Base-by-base conservation (phyloP, 345 rosid genomes). In the Hypericum perforatum region DNA sequence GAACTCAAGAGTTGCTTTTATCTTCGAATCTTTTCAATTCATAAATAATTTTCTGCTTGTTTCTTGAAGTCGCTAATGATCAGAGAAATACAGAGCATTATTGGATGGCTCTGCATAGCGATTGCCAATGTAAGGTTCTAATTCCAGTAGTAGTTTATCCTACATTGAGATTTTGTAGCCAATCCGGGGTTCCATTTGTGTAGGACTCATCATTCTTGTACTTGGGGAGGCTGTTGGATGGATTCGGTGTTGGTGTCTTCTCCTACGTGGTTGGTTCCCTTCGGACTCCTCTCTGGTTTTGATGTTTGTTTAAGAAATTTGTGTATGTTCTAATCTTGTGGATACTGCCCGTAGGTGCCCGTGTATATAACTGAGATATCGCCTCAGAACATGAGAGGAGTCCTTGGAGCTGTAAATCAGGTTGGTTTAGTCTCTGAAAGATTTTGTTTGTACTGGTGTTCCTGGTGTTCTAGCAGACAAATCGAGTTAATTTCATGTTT, bases 71-170 rank as follows among this genome's bases (percentile, higher is more conserved):
- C 55, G 5, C 39, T 52, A 6, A 52, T 52, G 55, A 52, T 52
- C 12, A 42, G 41, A 15, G 55, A 41, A 32, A 52, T 52, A 11
- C 55, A 41, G 5, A 52, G 38, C 39, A 38, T 52, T 11, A 52
- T 52, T n/a, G 55, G 55, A n/a, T 52, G 55, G 55, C 55, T 52
- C 14, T 36, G 55, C 55, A 52, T 52, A 52, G 37, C 55, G 3
- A 36, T 52, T 52, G 55, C 55, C 55, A 52, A 52, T 36, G 55
- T 52, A 14, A 52, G 55, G 37, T 15, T 2, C 14, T 11, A 10
- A 0, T 52, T 7, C 37, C 8, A 13, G 7, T 32, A 40, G 7
- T 37, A 7, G 11, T 32, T 36, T 37, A 32, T 2, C 7, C 38
- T 40, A 1, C 38, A 36, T 37, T 16, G 15, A 3, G n/a, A 51